Evolutionary conservation across 1,284 basidiomycete genomes (phyloP).

Genomic region (Ceratorhiza oryzae-sativae): DNA sequence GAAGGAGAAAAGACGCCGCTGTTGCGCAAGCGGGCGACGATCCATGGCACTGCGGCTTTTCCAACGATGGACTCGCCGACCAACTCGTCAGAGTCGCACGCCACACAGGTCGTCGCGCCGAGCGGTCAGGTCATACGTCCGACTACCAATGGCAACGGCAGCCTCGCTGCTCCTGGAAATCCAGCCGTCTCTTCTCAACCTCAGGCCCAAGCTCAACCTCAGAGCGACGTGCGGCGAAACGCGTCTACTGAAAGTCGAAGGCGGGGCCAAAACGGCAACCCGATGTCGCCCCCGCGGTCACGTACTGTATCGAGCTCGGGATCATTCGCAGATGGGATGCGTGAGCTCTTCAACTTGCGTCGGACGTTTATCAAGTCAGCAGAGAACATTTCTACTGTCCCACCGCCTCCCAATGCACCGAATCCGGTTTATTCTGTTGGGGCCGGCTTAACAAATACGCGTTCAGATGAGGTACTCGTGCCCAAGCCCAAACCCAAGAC

Average conservation of each 20-base stretch:
- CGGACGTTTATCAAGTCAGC: conserved; percentile 26
- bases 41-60: conserved; percentile 29
- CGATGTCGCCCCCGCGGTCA: conserved; percentile 30
- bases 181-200: neutral
- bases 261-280: neutral
- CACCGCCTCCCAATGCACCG: neutral
- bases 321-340: conserved; percentile 31
- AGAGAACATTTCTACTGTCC: conserved; percentile 12
- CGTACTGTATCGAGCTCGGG: conserved; percentile 36
- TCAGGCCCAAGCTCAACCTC: neutral
- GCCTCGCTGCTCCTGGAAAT: neutral
- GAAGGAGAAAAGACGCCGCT: conserved; percentile 28
- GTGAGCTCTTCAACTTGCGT: conserved; percentile 13
- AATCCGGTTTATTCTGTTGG: conserved; percentile 26
- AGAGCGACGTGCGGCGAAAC: neutral
- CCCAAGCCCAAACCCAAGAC: neutral
- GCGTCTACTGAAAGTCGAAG: conserved; percentile 3
- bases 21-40: conserved; percentile 37
- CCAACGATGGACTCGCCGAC: conserved; percentile 26
- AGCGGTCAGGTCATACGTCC: neutral
- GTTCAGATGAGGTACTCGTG: conserved; percentile 14
- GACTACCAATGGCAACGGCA: neutral
- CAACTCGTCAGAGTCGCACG: conserved; percentile 5
- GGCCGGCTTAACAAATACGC: conserved; percentile 29
- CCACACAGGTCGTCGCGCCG: conserved; percentile 18